Conservation (phyloP, 2,329 filamentous ascomycete species). For the Aspergillus phoenicis region DNA sequence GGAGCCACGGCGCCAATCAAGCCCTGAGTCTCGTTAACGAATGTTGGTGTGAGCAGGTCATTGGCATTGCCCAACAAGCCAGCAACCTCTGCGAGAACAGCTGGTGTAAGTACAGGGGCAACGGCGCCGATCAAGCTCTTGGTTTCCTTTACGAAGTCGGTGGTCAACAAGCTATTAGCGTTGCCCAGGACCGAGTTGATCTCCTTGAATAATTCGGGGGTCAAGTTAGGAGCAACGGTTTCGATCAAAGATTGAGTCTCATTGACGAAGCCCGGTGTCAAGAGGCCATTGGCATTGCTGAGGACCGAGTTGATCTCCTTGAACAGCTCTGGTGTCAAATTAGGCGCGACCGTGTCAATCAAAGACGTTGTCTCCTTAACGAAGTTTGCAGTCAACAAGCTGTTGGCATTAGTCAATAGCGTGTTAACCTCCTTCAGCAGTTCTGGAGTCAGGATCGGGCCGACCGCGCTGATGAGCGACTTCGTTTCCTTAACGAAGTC, state of each 20-base stretch:
- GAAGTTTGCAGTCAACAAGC: constrained; percentile 34
- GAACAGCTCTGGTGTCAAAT: constrained; percentile 28
- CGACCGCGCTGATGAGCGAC: constrained; percentile 20
- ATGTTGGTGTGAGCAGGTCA: constrained; percentile 27
- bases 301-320: constrained; percentile 29
- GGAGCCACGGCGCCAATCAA: constrained; percentile 28
- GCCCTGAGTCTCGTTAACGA: constrained; percentile 29
- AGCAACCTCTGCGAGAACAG: constrained; percentile 24
- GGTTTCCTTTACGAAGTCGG: constrained; percentile 25
- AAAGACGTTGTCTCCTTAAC: constrained; percentile 30
- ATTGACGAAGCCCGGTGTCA: constrained; percentile 34
- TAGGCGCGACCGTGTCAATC: constrained; percentile 26
- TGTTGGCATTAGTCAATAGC: constrained; percentile 29
- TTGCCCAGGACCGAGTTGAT: constrained; percentile 24
- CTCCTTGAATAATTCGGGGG: constrained; percentile 26
- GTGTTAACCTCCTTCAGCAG: constrained; percentile 23
- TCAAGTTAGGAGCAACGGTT: constrained; percentile 25
- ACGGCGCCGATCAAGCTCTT: constrained; percentile 21
- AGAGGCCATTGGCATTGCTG: constrained; percentile 31
- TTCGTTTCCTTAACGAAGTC: constrained; percentile 33
- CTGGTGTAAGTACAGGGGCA: constrained; percentile 22
- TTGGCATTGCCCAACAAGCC: constrained; percentile 27
- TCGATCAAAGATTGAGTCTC: constrained; percentile 28
- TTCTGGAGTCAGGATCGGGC: constrained; percentile 24
- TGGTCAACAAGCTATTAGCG: constrained; percentile 27